These are phyloP conservation scores for Xylariaceae sp. DNA, from an alignment of 2,329 filamentous ascomycete species.

Conservation along the genomic window DNA sequence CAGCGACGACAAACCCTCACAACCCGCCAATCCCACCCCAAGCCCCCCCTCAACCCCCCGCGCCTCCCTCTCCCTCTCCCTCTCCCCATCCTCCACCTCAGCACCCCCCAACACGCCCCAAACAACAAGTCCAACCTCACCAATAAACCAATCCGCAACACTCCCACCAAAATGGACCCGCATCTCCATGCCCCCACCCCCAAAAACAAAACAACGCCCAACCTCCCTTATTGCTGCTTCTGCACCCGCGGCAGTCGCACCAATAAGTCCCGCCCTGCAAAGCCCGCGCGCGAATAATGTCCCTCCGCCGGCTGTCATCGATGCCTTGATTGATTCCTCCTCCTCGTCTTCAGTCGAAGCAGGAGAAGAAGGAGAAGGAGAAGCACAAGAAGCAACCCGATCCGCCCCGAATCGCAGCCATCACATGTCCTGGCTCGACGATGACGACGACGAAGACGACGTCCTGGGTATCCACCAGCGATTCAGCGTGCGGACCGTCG, in stretches of 20 bases:
- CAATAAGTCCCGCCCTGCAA: slow-evolving; percentile 9
- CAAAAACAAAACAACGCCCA: not conserved
- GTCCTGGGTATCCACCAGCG: slow-evolving; percentile 4
- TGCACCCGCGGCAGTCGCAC: slow-evolving; percentile 5
- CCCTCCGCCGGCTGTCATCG: slow-evolving; percentile 26
- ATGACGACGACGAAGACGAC: slow-evolving; percentile 7
- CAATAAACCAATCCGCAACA: slow-evolving; percentile 10
- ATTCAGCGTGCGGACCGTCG: slow-evolving; percentile 21
- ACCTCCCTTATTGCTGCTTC: not conserved
- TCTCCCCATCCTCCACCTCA: not conserved
- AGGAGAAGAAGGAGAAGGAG: slow-evolving; percentile 6
- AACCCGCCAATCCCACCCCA: too few relatives aligned
- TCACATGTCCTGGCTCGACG: slow-evolving; percentile 21
- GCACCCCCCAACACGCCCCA: not conserved
- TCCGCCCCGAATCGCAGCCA: not conserved
- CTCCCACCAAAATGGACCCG: slow-evolving; percentile 12
- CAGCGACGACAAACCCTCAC: too few relatives aligned
- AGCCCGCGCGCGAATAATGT: slow-evolving; percentile 25
- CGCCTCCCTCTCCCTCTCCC: too few relatives aligned
- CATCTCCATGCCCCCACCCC: slow-evolving; percentile 10
- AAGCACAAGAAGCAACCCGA: too few relatives aligned
- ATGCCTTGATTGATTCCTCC: slow-evolving; percentile 18
- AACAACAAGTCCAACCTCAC: not conserved
- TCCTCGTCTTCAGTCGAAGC: not conserved
- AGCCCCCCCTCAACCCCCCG: too few relatives aligned